Evolutionary conservation across 371 early-diverging fungal genomes (phyloP).

Genomic region (Cokeromyces recurvatus): DNA sequence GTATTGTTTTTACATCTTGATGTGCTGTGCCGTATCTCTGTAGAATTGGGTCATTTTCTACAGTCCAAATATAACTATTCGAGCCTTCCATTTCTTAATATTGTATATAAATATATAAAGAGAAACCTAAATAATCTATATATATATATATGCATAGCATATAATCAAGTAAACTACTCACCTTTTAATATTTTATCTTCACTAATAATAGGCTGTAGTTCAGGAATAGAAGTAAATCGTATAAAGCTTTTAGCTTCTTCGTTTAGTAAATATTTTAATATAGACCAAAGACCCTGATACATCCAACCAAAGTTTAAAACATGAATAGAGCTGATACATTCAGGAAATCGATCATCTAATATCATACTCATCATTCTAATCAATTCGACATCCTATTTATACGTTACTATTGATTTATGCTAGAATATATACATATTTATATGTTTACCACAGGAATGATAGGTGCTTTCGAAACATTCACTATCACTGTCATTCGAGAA

Average conservation of each 20-base stretch:
- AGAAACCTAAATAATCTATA: background rate
- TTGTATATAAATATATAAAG: background rate
- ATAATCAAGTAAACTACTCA: slow-evolving; percentile 1
- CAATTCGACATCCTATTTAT: slow-evolving; percentile 24
- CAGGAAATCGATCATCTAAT: slow-evolving; percentile 29
- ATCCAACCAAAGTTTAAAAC: slow-evolving; percentile 46
- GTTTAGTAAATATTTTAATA: slow-evolving; percentile 31
- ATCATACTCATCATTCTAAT: slow-evolving; percentile 23
- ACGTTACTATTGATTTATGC: too few species aligned
- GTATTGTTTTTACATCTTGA: too few species aligned
- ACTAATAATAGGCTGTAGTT: slow-evolving; percentile 21
- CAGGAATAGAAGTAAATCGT: slow-evolving; percentile 24
- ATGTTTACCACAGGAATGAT: slow-evolving; percentile 34
- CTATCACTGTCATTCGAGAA: slow-evolving; percentile 31
- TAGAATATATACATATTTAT: background rate
- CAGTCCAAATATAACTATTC: slow-evolving; percentile 28
- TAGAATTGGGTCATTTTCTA: slow-evolving; percentile 25
- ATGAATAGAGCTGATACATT: slow-evolving; percentile 29
- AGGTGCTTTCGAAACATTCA: slow-evolving; percentile 38
- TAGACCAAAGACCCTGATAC: slow-evolving; percentile 45
- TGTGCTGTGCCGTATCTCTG: slow-evolving; percentile 26
- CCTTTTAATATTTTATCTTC: slow-evolving; percentile 24
- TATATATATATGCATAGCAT: background rate
- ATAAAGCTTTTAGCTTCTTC: slow-evolving; percentile 33
- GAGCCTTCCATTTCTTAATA: slow-evolving; percentile 32